Conservation (phyloP, 768 basidiomycete genomes). For the Boletus patriciae region DNA sequence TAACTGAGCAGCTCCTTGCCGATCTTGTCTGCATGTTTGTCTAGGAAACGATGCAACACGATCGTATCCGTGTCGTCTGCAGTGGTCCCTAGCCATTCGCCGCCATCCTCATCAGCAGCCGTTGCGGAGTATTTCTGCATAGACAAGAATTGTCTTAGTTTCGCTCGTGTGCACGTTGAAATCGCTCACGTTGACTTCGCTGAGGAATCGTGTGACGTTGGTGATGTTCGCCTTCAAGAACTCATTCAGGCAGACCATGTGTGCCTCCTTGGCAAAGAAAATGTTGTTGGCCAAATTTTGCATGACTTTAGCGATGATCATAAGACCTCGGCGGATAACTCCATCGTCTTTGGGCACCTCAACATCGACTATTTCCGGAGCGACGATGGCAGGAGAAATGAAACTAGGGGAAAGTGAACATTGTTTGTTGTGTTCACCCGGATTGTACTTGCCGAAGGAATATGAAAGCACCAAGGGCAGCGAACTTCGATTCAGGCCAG, state of each 20-base stretch:
- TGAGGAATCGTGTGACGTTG: slow-evolving; percentile 74
- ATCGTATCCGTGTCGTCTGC: slow-evolving; percentile 83
- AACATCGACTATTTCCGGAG: slow-evolving; percentile 83
- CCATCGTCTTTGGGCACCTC: slow-evolving; percentile 65
- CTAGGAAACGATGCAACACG: slow-evolving; percentile 80
- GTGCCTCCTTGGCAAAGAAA: slow-evolving; percentile 86
- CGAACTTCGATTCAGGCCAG: slow-evolving; percentile 79
- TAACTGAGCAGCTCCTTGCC: slow-evolving; percentile 83
- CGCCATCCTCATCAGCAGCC: slow-evolving; percentile 57
- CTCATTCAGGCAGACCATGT: slow-evolving; percentile 78
- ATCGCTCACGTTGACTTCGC: slow-evolving; percentile 62
- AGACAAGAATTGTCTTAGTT: background rate
- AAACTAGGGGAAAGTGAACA: slow-evolving; percentile 51
- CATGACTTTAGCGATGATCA: slow-evolving; percentile 87
- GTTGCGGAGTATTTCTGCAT: slow-evolving; percentile 44
- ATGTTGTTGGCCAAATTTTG: slow-evolving; percentile 95
- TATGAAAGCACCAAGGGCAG: slow-evolving; percentile 86
- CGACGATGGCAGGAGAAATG: slow-evolving; percentile 87
- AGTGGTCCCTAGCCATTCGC: slow-evolving; percentile 74
- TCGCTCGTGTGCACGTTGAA: background rate
- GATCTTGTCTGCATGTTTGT: slow-evolving; percentile 83
- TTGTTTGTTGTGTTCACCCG: background rate
- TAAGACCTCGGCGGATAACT: slow-evolving; percentile 72
- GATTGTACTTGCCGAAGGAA: slow-evolving; percentile 65
- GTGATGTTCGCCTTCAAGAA: slow-evolving; percentile 72